Base-by-base conservation (phyloP, 2,329 filamentous ascomycete species). In the Penicillium sp. region DNA sequence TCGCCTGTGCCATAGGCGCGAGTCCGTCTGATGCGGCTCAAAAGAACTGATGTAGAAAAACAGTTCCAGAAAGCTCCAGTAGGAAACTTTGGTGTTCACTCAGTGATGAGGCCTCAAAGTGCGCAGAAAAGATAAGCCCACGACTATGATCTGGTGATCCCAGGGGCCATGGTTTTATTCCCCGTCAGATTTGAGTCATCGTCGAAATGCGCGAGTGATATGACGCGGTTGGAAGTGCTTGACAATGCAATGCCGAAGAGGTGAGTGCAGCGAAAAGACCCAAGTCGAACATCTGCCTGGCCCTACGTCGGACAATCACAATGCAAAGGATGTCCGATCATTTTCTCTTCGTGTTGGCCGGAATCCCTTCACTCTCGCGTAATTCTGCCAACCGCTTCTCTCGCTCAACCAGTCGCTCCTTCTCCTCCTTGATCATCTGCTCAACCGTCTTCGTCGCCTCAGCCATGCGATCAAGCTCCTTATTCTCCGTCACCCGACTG, bases 401-500 rank as follows among this genome's bases (percentile, higher is more conserved):
- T 44, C 88, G 76, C 51, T 79, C 79, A 26, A 81, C 73, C 49
- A 89, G 73, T 59, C 79, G 76, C 49, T 81, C 79, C 70, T 87
- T 87, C 73, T 88, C 87, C 48, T 80, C 76, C 70, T 83, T 84
- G 52, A 87, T 79, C 72, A 83, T 79, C 57, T 77, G 80, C 60
- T 82, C 81, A 57, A 86, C 79, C 64, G 76, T 80, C 67, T 78
- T 78, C 45, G 79, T 77, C 68, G 87, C 83, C 51, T 82, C 79
- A 51, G 82, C 78, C 39, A 89, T 82, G 65, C 85, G 82, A 51
- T 79, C 78, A 66, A 85, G 76, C 51, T 88, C 88, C 54, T 85
- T 85, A 57, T 77, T 78, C 74, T 89, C 88, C 44, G 85, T 86
- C 74, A 88, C 85, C 53, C 80, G 79, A 70, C 86, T 89, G 68